These are phyloP conservation scores for Paecilomyces dactylethromorphus DNA, from an alignment of 2,329 filamentous ascomycete species.

Conservation along the genomic window DNA sequence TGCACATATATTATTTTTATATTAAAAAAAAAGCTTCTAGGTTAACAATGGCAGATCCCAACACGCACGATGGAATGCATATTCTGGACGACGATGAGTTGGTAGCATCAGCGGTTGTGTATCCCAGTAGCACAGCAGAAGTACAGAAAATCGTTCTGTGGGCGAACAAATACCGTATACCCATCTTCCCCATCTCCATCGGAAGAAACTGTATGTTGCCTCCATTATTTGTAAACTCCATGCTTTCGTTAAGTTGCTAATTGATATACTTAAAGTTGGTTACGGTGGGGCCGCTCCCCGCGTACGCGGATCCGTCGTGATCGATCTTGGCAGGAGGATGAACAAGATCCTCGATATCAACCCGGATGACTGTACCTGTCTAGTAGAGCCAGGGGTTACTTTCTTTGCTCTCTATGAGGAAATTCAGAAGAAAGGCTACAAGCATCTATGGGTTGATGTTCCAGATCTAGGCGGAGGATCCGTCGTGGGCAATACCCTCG, in stretches of 20 bases:
- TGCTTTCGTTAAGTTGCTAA: background rate
- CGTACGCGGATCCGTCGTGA: constrained; percentile 36
- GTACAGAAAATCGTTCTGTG: constrained; percentile 12
- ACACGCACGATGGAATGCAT: constrained; percentile 7
- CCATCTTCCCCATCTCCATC: constrained; percentile 33
- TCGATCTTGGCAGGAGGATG: constrained; percentile 40
- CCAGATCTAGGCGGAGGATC: constrained; percentile 28
- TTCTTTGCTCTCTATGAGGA: constrained; percentile 34
- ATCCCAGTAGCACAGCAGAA: constrained; percentile 6
- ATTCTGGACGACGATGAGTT: constrained; percentile 7
- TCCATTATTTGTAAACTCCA: background rate
- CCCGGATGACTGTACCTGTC: constrained; percentile 29
- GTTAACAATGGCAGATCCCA: constrained; percentile 6
- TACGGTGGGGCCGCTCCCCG: constrained; percentile 41
- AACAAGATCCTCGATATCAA: constrained; percentile 32
- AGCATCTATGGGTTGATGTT: constrained; percentile 37
- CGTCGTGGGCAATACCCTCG: constrained; percentile 28
- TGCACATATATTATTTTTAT: background rate
- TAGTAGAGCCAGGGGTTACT: constrained; percentile 40
- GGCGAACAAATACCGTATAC: constrained; percentile 22
- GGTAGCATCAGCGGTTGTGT: constrained; percentile 5
- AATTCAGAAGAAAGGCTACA: constrained; percentile 28
- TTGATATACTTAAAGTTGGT: constrained; percentile 17
- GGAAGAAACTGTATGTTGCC: constrained; percentile 23
- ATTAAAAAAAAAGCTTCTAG: background rate